Conservation (phyloP, 129 eudicot genomes). For the Saussurea involucrata region DNA sequence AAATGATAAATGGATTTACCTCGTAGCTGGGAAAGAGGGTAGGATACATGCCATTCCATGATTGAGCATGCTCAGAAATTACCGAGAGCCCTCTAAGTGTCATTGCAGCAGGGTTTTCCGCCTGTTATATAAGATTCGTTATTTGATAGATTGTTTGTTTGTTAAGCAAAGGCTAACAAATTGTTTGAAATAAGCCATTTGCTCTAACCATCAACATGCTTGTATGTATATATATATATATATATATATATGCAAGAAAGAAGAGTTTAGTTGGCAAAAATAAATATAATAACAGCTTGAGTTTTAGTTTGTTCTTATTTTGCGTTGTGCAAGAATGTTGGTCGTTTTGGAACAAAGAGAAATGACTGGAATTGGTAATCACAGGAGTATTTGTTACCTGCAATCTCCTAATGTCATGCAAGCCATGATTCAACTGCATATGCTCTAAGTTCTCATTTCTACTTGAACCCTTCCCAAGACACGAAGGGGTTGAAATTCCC, state of each 20-base stretch:
- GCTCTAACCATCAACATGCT: background rate
- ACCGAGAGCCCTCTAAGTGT: conserved; percentile 31
- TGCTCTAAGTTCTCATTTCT: conserved; percentile 21
- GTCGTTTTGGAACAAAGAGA: no score
- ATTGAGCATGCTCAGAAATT: conserved; percentile 33
- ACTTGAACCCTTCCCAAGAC: conserved; percentile 23
- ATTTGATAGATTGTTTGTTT: background rate
- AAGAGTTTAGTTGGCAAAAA: no score
- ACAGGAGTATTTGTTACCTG: conserved; percentile 26
- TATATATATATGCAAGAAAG: no score
- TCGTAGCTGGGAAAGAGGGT: conserved; percentile 30
- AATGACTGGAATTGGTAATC: no score
- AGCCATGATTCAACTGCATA: conserved; percentile 23
- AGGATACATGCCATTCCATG: conserved; percentile 32
- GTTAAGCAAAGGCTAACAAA: background rate
- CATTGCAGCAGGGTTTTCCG: conserved; percentile 25
- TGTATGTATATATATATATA: no score
- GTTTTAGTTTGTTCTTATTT: no score
- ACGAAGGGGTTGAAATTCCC: conserved; percentile 52
- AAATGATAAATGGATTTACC: conserved; percentile 13
- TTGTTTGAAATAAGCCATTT: background rate
- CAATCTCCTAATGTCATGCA: conserved; percentile 31
- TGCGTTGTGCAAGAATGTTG: no score
- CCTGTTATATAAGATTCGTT: conserved; percentile 23
- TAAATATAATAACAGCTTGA: no score